These are phyloP conservation scores for Zancudomyces culisetae DNA, from an alignment of 371 early-diverging fungal species.

Conservation along the genomic window DNA sequence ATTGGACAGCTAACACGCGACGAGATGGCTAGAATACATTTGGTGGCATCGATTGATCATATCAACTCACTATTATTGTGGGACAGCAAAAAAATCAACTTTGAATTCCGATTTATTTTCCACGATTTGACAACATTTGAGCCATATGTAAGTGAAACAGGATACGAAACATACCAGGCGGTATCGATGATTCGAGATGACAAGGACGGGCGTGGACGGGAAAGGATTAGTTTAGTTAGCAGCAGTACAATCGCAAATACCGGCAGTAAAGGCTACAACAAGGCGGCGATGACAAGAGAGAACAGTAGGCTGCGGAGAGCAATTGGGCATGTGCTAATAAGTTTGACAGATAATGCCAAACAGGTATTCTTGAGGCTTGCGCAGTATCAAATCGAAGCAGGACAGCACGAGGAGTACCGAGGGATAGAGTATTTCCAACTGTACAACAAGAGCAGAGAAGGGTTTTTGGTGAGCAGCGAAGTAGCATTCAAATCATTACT, in stretches of 20 bases:
- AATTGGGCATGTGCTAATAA: constrained; percentile 60
- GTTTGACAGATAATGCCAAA: constrained; percentile 61
- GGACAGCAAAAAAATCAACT: constrained; percentile 47
- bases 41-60: constrained; percentile 80
- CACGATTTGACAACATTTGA: constrained; percentile 79
- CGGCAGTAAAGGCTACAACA: constrained; percentile 17
- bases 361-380: constrained; percentile 56
- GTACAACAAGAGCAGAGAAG: constrained; percentile 56
- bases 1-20: constrained; percentile 38
- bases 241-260: constrained; percentile 10
- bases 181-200: too few relatives aligned
- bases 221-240: background rate
- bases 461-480: constrained; percentile 62
- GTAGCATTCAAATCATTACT: constrained; percentile 64
- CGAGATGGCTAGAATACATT: constrained; percentile 44
- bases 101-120: constrained; percentile 58
- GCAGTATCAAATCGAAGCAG: constrained; percentile 36
- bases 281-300: background rate
- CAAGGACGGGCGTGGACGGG: background rate
- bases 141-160: constrained; percentile 58
- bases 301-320: too few relatives aligned
- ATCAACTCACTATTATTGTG: constrained; percentile 72
- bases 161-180: constrained; percentile 56
- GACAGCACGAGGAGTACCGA: background rate
- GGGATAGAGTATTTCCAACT: constrained; percentile 28